phyloP scores from a whole-genome alignment of 805 yeast genomes.

The Teunomyces lycoperdinae region DNA sequence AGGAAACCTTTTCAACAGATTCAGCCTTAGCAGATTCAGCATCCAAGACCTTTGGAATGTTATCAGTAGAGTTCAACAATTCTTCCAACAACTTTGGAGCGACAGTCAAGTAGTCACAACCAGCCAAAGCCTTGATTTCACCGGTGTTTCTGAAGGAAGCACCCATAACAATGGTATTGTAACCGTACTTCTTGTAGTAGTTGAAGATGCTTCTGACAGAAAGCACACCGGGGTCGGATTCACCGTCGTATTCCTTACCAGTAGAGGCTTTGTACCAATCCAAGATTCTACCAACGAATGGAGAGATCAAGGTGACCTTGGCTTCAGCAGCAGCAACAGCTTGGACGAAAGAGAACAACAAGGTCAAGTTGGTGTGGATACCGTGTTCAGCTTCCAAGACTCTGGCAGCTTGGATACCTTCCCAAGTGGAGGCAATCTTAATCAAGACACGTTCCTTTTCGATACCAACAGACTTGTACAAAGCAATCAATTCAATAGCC shows the following conservation, averaged over 20 bases:
- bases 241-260: conserved; percentile 79
- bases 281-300: conserved; percentile 97
- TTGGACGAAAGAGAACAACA: conserved; percentile 91
- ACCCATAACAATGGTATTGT: conserved; percentile 99
- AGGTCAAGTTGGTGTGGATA: conserved; percentile 92
- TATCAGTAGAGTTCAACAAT: conserved; percentile 70
- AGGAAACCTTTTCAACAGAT: conserved; percentile 62
- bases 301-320: conserved; percentile 90
- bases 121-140: conserved; percentile 95
- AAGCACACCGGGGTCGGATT: conserved; percentile 91
- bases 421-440: conserved; percentile 98
- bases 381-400: conserved; percentile 89
- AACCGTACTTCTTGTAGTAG: conserved; percentile 96
- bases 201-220: conserved; percentile 88
- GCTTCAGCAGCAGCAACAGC: conserved; percentile 99
- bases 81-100: conserved; percentile 90
- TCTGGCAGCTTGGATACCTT: conserved; percentile 98
- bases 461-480: conserved; percentile 84
- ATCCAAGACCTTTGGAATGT: conserved; percentile 80
- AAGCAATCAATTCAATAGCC: conserved; percentile 85
- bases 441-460: conserved; percentile 86
- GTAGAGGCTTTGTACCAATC: conserved; percentile 97
- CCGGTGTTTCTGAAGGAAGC: conserved; percentile 98
- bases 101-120: conserved; percentile 94
- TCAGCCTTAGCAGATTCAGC: conserved; percentile 52